phyloP scores from a whole-genome alignment of 345 rosid genomes.

The Eucalyptus pauciflora region DNA sequence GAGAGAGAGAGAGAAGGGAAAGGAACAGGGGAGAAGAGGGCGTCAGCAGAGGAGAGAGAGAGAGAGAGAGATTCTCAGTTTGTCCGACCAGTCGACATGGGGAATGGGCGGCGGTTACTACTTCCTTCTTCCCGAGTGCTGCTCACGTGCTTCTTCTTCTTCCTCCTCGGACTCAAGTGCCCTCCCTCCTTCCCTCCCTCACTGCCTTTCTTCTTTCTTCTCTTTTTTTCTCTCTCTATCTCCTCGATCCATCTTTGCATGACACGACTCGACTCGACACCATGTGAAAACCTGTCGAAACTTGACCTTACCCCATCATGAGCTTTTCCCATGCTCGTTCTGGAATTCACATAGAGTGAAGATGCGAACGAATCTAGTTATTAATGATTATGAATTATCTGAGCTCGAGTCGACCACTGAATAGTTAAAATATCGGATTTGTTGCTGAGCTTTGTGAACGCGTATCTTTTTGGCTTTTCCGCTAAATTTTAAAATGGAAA shows the following conservation, averaged over 20 bases:
- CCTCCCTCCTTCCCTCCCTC: neutral
- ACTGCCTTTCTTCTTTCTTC: no score
- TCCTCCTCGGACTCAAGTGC: neutral
- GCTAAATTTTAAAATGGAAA: neutral
- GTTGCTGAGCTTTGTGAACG: fast-evolving
- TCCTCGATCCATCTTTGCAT: neutral
- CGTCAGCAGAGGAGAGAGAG: neutral
- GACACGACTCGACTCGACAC: neutral
- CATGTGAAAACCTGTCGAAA: neutral
- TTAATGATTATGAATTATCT: neutral
- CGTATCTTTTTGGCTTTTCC: fast-evolving
- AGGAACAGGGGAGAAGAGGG: neutral
- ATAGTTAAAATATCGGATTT: neutral
- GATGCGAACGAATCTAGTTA: fast-evolving
- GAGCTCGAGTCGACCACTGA: fast-evolving
- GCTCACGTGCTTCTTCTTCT: neutral
- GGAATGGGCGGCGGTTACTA: neutral
- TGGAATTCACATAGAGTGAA: fast-evolving
- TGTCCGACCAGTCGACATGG: neutral
- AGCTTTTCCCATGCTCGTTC: neutral
- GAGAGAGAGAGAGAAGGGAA: neutral
- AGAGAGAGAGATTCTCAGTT: neutral
- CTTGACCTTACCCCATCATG: no score
- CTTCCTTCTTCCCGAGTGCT: neutral
- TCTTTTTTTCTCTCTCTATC: neutral